Evolutionary conservation across 1,284 basidiomycete genomes (phyloP).

Genomic region (Heterobasidion irregulare): DNA sequence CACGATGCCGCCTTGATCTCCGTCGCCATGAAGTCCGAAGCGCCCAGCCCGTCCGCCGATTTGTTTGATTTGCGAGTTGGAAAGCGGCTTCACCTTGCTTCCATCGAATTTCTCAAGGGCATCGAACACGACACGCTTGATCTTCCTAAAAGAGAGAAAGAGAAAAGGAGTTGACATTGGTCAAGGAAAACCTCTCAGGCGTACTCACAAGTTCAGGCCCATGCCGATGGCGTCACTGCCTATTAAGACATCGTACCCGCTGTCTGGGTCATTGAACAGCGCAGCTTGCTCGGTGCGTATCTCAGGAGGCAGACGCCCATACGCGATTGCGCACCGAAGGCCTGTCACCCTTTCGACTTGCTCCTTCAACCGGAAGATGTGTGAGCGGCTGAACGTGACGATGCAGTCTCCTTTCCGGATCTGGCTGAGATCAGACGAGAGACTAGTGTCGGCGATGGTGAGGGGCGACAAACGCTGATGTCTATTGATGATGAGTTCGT

Average conservation of each 20-base stretch:
- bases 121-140: conserved; percentile 86
- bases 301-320: conserved; percentile 87
- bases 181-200: not conserved
- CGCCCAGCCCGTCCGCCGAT: conserved; percentile 95
- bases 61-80: conserved; percentile 86
- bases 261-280: conserved; percentile 77
- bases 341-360: conserved; percentile 64
- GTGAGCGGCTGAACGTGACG: conserved; percentile 76
- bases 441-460: conserved; percentile 53
- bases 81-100: conserved; percentile 41
- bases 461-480: conserved; percentile 90
- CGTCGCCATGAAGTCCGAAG: conserved; percentile 61
- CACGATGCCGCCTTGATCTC: conserved; percentile 50
- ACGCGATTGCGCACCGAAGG: conserved; percentile 81
- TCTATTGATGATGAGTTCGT: conserved; percentile 73
- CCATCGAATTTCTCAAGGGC: conserved; percentile 73
- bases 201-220: conserved; percentile 87
- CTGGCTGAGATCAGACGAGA: conserved; percentile 56
- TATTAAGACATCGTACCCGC: conserved; percentile 78
- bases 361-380: conserved; percentile 77
- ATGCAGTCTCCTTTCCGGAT: conserved; percentile 86
- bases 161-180: not conserved
- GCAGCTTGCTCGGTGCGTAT: conserved; percentile 84
- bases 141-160: conserved; percentile 52
- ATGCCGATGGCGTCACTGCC: conserved; percentile 94